Evolutionary conservation across 179 eudicot genomes (phyloP), one percentile per base, ranked within the genome.

Genomic region (Kewa caespitosa): DNA sequence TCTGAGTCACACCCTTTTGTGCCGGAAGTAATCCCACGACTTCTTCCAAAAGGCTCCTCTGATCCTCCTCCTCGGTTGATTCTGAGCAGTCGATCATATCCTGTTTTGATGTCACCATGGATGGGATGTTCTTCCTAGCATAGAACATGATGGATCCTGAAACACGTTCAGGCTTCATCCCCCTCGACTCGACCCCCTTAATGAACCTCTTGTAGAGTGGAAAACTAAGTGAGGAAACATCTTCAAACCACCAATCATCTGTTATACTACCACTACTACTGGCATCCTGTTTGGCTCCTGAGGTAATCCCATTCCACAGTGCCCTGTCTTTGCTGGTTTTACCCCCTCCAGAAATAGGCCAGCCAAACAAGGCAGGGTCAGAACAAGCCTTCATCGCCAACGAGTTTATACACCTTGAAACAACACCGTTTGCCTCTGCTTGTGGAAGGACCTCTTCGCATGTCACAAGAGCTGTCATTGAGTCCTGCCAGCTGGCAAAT

Each of bases 221-320:
- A 37, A 91, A 87, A 77, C 92, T 91, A 52, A 94, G 83, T 41
- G 80, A 82, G 18, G 97, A 86, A 22, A 80, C 89, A 65, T 94
- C 98, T 43, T 92, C 97, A 74, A 86, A 94, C 98, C 98, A 94
- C 98, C 98, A 94, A 86, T 92, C 96, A 64, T 78, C 83, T 14
- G 78, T 66, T 10, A 61, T 33, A 1, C 37, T 38, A n/a, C n/a
- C n/a, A n/a, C n/a, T n/a, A n/a, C n/a, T n/a, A n/a, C n/a, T n/a
- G n/a, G n/a, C n/a, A 27, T 78, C 68, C 2, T 72, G 32, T 38
- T 74, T 82, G 4, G 69, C 27, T 1, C 85, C 80, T 61, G 85
- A 78, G 18, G 86, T 72, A 43, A 94, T 91, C 39, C 98, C 97
- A 30, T 94, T 94, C 98, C 98, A 94, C 37, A 92, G 48, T 1